Evolutionary conservation across 2,329 filamentous ascomycete genomes (phyloP).

Genomic region (Ceratocystis huliohia): DNA sequence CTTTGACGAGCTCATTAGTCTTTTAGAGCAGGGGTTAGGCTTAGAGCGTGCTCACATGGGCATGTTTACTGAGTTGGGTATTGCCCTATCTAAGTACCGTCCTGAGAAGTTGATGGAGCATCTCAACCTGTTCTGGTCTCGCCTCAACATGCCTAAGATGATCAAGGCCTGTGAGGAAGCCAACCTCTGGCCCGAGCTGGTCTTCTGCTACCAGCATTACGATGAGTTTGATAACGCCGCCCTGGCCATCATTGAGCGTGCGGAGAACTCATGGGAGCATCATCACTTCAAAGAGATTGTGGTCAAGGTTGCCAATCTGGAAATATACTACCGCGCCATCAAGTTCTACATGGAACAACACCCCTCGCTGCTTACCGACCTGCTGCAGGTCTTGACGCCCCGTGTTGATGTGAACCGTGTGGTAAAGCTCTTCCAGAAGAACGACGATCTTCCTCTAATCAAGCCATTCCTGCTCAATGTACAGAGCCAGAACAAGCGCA

Average conservation of each 20-base stretch:
- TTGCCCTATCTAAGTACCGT: constrained; percentile 87
- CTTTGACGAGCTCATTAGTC: constrained; percentile 91
- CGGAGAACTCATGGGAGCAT: constrained; percentile 97
- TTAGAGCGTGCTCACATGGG: constrained; percentile 90
- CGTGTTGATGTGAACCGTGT: constrained; percentile 97
- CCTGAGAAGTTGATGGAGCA: constrained; percentile 97
- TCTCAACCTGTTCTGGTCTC: constrained; percentile 93
- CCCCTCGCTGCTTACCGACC: constrained; percentile 86
- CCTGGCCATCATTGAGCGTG: constrained; percentile 93
- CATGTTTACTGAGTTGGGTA: constrained; percentile 88
- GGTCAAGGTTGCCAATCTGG: constrained; percentile 93
- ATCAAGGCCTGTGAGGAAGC: constrained; percentile 88
- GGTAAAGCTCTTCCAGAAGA: constrained; percentile 98
- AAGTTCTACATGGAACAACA: constrained; percentile 98
- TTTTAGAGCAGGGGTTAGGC: constrained; percentile 89
- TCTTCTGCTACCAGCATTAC: constrained; percentile 97
- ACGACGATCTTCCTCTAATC: constrained; percentile 93
- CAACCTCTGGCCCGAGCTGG: constrained; percentile 91
- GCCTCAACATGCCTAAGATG: constrained; percentile 96
- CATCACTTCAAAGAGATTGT: constrained; percentile 99
- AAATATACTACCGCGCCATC: constrained; percentile 95
- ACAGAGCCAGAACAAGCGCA: constrained; percentile 92
- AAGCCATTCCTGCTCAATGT: constrained; percentile 98
- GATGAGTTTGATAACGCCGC: constrained; percentile 97
- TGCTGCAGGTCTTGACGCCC: constrained; percentile 80